phyloP scores from a whole-genome alignment of 2,329 filamentous ascomycete species.

The Calycina marina region DNA sequence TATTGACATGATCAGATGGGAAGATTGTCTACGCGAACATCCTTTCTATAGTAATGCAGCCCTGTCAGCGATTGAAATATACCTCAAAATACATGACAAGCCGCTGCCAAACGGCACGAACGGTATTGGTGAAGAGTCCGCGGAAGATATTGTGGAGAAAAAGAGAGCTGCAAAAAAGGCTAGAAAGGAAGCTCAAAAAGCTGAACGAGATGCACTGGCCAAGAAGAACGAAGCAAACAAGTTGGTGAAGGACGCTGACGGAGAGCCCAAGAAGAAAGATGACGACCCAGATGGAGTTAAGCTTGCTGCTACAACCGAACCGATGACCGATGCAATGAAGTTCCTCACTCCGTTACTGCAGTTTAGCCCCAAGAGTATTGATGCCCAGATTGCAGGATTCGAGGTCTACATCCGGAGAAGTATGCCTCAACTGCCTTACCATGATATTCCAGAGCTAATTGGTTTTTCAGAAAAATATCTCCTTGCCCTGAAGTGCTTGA shows the following conservation, averaged over 20 bases:
- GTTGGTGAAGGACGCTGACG: slow-evolving; percentile 40
- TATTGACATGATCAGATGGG: slow-evolving; percentile 92
- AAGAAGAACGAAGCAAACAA: slow-evolving; percentile 79
- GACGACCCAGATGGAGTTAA: slow-evolving; percentile 73
- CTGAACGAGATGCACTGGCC: slow-evolving; percentile 67
- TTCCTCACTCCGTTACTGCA: slow-evolving; percentile 73
- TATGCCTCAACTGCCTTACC: slow-evolving; percentile 30
- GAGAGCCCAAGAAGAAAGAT: slow-evolving; percentile 72
- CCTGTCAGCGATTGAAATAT: slow-evolving; percentile 65
- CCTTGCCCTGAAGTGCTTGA: slow-evolving; percentile 74
- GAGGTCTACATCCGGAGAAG: slow-evolving; percentile 77
- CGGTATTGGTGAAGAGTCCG: slow-evolving; percentile 31
- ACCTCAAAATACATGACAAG: slow-evolving; percentile 64
- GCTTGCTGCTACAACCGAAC: slow-evolving; percentile 67
- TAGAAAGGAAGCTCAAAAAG: slow-evolving; percentile 60
- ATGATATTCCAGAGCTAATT: slow-evolving; percentile 15
- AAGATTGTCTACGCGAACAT: slow-evolving; percentile 79
- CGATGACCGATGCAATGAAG: slow-evolving; percentile 75
- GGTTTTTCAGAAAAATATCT: slow-evolving; percentile 58
- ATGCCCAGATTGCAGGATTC: slow-evolving; percentile 74
- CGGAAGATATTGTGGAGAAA: slow-evolving; percentile 49
- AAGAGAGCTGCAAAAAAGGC: slow-evolving; percentile 89
- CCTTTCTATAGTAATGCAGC: slow-evolving; percentile 84
- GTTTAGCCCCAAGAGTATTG: slow-evolving; percentile 64
- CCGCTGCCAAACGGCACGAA: slow-evolving; percentile 51